phyloP scores from a whole-genome alignment of 2,329 filamentous ascomycete genomes.

The Neonectria ditissima region DNA sequence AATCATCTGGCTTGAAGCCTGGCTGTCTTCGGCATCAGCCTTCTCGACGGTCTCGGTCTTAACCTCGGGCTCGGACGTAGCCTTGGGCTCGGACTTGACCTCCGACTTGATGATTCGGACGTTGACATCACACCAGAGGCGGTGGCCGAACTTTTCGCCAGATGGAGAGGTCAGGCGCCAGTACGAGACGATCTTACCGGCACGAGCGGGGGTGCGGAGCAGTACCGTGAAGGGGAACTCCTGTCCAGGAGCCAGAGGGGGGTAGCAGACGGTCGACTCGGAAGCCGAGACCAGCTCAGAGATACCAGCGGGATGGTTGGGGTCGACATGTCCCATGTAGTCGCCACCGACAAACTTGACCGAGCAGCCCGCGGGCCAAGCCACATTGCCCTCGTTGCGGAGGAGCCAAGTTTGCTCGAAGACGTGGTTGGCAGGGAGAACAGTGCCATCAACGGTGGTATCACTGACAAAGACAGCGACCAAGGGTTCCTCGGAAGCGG shows the following conservation, averaged over 20 bases:
- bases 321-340: constrained; percentile 94
- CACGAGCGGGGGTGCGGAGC: constrained; percentile 81
- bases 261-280: constrained; percentile 82
- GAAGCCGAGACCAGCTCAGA: constrained; percentile 81
- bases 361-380: constrained; percentile 91
- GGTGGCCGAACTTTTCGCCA: constrained; percentile 88
- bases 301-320: constrained; percentile 81
- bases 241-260: constrained; percentile 77
- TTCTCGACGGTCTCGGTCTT: constrained; percentile 45
- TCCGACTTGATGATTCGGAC: constrained; percentile 64
- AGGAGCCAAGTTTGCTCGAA: constrained; percentile 95
- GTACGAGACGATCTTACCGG: constrained; percentile 90
- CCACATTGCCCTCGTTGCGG: constrained; percentile 80
- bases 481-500: constrained; percentile 47
- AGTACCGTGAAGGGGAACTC: constrained; percentile 84
- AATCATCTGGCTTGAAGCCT: constrained; percentile 76
- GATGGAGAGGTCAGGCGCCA: constrained; percentile 91
- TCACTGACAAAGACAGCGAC: constrained; percentile 79
- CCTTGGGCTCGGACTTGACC: constrained; percentile 32
- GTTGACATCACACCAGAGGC: constrained; percentile 92
- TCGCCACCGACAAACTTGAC: constrained; percentile 94
- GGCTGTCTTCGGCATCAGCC: constrained; percentile 48
- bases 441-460: constrained; percentile 81
- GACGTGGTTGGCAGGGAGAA: constrained; percentile 74
- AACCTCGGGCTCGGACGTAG: constrained; percentile 44